These are phyloP conservation scores for Fomitopsis serialis DNA, from an alignment of 768 basidiomycete species.

Conservation along the genomic window DNA sequence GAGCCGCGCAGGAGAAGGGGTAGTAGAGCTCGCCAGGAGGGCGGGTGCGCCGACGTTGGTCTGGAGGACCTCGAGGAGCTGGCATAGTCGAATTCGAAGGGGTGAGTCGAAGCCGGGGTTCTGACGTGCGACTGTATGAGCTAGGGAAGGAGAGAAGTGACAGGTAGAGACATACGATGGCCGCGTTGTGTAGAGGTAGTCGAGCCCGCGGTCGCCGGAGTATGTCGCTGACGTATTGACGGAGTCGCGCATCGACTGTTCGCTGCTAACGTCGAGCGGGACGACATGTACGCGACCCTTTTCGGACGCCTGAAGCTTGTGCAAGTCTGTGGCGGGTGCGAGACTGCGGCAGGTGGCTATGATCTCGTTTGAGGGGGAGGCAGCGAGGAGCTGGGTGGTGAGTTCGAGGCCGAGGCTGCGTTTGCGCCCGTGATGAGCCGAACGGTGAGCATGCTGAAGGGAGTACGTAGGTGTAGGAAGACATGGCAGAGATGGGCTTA, in stretches of 20 bases:
- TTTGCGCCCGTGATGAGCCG: slow-evolving; percentile 22
- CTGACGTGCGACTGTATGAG: not conserved
- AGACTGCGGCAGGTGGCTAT: slow-evolving; percentile 27
- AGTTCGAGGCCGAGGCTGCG: slow-evolving; percentile 28
- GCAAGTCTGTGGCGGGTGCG: slow-evolving; percentile 13
- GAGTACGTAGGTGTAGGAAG: not conserved
- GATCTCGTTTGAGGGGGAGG: slow-evolving; percentile 15
- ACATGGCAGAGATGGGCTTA: too few relatives aligned
- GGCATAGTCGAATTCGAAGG: slow-evolving; percentile 20
- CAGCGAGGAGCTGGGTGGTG: slow-evolving; percentile 18
- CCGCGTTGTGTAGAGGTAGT: slow-evolving; percentile 36
- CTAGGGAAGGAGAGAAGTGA: slow-evolving; percentile 5
- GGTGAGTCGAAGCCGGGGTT: slow-evolving; percentile 20
- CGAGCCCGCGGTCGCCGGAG: slow-evolving; percentile 26
- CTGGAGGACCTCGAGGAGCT: slow-evolving; percentile 20
- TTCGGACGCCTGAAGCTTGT: slow-evolving; percentile 15
- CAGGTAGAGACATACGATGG: slow-evolving; percentile 22
- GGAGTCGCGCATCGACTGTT: slow-evolving; percentile 21
- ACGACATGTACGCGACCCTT: slow-evolving; percentile 29
- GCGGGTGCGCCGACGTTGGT: slow-evolving; percentile 31
- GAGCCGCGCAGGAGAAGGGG: slow-evolving; percentile 26
- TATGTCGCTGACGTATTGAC: slow-evolving; percentile 16
- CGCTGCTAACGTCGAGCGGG: slow-evolving; percentile 24
- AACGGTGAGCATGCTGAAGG: slow-evolving; percentile 3
- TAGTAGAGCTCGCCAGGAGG: slow-evolving; percentile 27